Evolutionary conservation across 2,329 filamentous ascomycete species (phyloP), one percentile per base, ranked within the genome.

Genomic region (Fusarium sterilihyphosum): DNA sequence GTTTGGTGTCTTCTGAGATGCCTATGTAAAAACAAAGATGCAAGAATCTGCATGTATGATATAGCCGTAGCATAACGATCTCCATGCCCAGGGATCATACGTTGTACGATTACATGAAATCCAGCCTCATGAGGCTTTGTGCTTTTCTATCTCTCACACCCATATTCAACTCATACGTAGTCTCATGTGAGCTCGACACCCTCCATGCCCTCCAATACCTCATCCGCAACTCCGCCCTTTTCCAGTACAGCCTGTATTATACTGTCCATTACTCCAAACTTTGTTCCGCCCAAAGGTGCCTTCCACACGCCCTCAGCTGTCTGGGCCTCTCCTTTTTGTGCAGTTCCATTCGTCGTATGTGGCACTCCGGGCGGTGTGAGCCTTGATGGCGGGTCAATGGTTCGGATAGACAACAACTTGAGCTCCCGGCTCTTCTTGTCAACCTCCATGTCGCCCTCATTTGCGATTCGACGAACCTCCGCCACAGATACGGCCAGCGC

Each of bases 401-500:
- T 94, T 67, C 93, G 87, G 65, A 94, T 89, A 14, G 92, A 90
- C 22, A 95, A 83, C 17, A 95, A 82, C 64, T 88, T 88, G 65
- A 94, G 82, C 50, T 85, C 82, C 6, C 86, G 76, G 73, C 80
- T 60, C 59, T 78, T 76, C n/a, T 78, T 80, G 58, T 87, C 85
- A 38, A 85, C 78, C 9, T 87, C 85, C 81, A 84, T 84, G 41
- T 80, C 81, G 4, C 81, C 80, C 74, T 53, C 73, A 47, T 40
- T 56, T 61, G 62, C 44, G 46, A 54, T 64, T 67, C 46, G 75
- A 57, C 78, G 75, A 40, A 80, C 80, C 75, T 90, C 89, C 22
- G 90, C 90, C 40, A 97, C 88, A 0, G 95, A 97, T 10, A 98
- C 90, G 4, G 96, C 96, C 52, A 98, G 86, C 7, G 96, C 94